phyloP scores from a whole-genome alignment of 2,329 filamentous ascomycete species.

The Fusarium ambrosium region DNA sequence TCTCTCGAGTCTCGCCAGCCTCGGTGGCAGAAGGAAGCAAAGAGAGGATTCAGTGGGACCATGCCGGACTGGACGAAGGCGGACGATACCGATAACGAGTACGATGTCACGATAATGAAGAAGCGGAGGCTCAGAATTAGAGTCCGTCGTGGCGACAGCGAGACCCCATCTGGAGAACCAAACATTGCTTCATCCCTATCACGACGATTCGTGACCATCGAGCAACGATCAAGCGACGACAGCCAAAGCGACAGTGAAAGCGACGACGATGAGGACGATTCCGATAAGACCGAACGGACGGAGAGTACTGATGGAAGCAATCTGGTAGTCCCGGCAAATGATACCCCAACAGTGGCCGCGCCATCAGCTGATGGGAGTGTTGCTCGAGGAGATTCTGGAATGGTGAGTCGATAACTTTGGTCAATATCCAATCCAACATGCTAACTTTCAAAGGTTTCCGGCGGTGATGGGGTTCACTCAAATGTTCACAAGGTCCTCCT shows the following conservation, averaged over 20 bases:
- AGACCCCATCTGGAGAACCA: constrained; percentile 14
- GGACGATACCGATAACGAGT: constrained; percentile 42
- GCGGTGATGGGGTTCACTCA: constrained; percentile 30
- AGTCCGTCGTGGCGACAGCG: constrained; percentile 18
- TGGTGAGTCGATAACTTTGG: constrained; percentile 33
- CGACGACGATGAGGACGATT: constrained; percentile 5
- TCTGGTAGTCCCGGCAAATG: constrained; percentile 4
- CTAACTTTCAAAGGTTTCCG: constrained; percentile 32
- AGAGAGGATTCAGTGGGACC: constrained; percentile 28
- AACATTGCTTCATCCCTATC: constrained; percentile 18
- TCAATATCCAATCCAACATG: not conserved
- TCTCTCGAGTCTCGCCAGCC: constrained; percentile 22
- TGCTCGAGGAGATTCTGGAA: constrained; percentile 9
- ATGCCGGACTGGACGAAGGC: constrained; percentile 47
- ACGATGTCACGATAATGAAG: constrained; percentile 37
- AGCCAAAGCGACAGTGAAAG: constrained; percentile 14
- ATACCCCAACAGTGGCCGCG: constrained; percentile 20
- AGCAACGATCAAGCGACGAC: constrained; percentile 9
- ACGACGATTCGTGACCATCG: not conserved
- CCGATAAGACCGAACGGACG: constrained; percentile 4
- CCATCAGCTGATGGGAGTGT: constrained; percentile 29
- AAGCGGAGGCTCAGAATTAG: constrained; percentile 24
- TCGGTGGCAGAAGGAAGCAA: constrained; percentile 39
- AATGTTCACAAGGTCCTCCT: constrained; percentile 45
- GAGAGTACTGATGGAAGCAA: not conserved